A percentile compares a stretch with the other conserved stretches of the same genome.
Evolutionary conservation across 75 land plant genomes (phyloP).

Genomic region (Larix kaempferi): DNA sequence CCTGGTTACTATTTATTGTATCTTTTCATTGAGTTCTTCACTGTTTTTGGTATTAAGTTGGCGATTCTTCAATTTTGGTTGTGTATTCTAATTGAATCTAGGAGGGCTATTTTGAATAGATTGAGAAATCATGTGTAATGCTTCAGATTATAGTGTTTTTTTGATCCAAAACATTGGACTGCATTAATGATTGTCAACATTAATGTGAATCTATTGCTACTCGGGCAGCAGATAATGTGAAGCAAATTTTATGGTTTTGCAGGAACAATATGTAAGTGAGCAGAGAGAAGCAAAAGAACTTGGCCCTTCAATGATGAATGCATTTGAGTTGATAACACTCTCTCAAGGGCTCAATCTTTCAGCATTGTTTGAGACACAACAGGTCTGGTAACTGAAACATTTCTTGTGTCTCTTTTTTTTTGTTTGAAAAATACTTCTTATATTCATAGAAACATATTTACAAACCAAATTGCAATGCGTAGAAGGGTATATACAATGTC

Average conservation of each 20-base stretch:
- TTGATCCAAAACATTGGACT: background rate
- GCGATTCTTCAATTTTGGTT: background rate
- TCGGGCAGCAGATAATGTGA: background rate
- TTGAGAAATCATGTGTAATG: background rate
- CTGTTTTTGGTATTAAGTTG: background rate
- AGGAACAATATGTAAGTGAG: constrained; percentile 55
- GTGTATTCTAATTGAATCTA: background rate
- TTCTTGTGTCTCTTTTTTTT: background rate
- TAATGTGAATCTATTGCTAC: background rate
- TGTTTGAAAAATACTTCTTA: background rate
- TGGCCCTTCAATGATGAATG: constrained; percentile 81
- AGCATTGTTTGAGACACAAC: constrained; percentile 63
- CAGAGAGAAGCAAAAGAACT: constrained; percentile 40
- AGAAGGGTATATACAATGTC: too few species aligned
- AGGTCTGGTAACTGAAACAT: constrained; percentile 29
- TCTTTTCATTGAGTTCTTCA: background rate
- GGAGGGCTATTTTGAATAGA: background rate
- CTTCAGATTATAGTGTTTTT: background rate
- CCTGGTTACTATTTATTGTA: background rate
- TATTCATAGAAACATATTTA: too few species aligned
- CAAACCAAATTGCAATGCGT: too few species aligned
- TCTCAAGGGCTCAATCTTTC: constrained; percentile 96
- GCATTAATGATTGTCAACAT: background rate
- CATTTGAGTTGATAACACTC: constrained; percentile 91
- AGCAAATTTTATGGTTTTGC: background rate